Evolutionary conservation across 1,139 yeast genomes (phyloP).

Genomic region (Zygoascus hellenicus): DNA sequence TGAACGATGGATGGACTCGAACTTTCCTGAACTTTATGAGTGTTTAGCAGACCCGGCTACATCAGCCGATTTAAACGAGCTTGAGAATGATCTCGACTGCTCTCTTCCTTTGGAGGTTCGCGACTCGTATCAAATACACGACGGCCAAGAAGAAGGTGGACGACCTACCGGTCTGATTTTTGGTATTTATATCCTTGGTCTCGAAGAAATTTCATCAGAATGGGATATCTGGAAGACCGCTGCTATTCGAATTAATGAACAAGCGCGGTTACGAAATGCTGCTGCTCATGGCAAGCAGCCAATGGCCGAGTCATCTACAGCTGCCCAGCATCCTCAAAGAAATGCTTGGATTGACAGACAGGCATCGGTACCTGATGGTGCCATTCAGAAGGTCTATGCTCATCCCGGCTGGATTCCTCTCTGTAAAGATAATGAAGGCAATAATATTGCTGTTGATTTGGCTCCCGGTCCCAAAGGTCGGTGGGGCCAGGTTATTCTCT

Average conservation of each 20-base stretch:
- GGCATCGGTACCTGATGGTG: slow-evolving; percentile 66
- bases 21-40: slow-evolving; percentile 75
- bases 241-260: slow-evolving; percentile 37
- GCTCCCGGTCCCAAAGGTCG: slow-evolving; percentile 74
- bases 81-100: slow-evolving; percentile 65
- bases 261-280: slow-evolving; percentile 16
- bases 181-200: slow-evolving; percentile 64
- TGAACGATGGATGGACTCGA: slow-evolving; percentile 67
- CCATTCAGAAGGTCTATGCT: slow-evolving; percentile 68
- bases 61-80: slow-evolving; percentile 66
- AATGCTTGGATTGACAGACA: slow-evolving; percentile 42
- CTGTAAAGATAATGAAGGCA: slow-evolving; percentile 82
- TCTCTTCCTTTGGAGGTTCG: slow-evolving; percentile 69
- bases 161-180: slow-evolving; percentile 68
- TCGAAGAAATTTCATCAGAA: slow-evolving; percentile 67
- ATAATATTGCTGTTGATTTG: slow-evolving; percentile 82
- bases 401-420: slow-evolving; percentile 89
- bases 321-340: slow-evolving; percentile 8
- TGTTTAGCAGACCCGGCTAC: slow-evolving; percentile 67
- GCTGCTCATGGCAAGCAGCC: slow-evolving; percentile 11
- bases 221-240: slow-evolving; percentile 69
- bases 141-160: slow-evolving; percentile 77
- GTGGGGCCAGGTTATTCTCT: slow-evolving; percentile 79
- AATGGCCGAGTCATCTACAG: slow-evolving; percentile 5
- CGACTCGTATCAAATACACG: slow-evolving; percentile 68